A percentile compares a stretch with the other conserved stretches of the same genome.
Conservation (phyloP, 2,329 filamentous ascomycete species). For the Fusarium chaquense region DNA sequence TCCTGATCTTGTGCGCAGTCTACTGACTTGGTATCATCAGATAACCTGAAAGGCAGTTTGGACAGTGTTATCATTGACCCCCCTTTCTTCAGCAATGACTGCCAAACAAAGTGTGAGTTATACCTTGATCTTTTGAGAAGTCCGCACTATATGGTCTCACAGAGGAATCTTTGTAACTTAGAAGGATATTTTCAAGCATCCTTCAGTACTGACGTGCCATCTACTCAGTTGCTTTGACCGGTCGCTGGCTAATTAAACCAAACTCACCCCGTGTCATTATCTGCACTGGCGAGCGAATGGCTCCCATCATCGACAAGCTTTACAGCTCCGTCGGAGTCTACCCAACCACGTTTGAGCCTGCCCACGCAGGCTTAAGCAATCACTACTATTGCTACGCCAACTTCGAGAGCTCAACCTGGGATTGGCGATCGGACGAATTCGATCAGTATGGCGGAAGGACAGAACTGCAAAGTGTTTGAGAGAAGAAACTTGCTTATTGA, state of each 20-base stretch:
- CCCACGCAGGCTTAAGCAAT: constrained; percentile 81
- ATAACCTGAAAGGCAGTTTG: constrained; percentile 70
- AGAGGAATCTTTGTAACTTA: background rate
- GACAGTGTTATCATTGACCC: constrained; percentile 82
- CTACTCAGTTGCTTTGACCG: constrained; percentile 75
- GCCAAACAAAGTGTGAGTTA: constrained; percentile 77
- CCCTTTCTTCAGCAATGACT: constrained; percentile 83
- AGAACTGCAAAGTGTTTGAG: background rate
- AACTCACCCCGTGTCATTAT: constrained; percentile 65
- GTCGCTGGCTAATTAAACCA: constrained; percentile 75
- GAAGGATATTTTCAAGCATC: background rate
- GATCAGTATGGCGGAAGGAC: background rate
- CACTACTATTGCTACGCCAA: constrained; percentile 86
- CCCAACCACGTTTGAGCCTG: constrained; percentile 76
- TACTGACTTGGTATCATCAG: constrained; percentile 46
- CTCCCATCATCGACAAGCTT: constrained; percentile 71
- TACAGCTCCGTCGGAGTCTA: constrained; percentile 72
- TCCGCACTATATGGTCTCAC: background rate
- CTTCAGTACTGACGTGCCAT: constrained; percentile 28
- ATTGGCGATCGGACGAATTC: constrained; percentile 50
- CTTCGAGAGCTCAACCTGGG: constrained; percentile 72
- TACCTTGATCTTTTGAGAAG: background rate
- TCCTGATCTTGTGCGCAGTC: background rate
- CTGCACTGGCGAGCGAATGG: constrained; percentile 84
- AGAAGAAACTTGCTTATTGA: background rate